A percentile compares a stretch with the other conserved stretches of the same genome.
Evolutionary conservation across 2,329 filamentous ascomycete genomes (phyloP).

Genomic region (Trichoderma guizhouense): DNA sequence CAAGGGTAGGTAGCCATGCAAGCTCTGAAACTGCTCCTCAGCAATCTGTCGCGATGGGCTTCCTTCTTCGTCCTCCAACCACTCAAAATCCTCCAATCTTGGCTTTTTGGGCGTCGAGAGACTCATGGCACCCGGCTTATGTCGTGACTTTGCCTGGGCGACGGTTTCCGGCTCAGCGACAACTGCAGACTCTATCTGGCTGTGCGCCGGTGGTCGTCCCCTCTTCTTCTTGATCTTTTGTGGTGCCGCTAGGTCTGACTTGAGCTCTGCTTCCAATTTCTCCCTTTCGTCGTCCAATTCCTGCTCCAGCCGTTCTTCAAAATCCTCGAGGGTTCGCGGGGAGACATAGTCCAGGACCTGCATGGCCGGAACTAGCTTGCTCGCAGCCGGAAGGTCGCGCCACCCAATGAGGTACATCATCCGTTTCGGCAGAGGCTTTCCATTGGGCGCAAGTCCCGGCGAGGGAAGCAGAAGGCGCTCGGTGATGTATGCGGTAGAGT

Average conservation of each 20-base stretch:
- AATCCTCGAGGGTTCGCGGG: conserved; percentile 53
- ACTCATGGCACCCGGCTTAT: conserved; percentile 34
- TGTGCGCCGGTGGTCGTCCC: conserved; percentile 31
- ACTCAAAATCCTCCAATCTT: conserved; percentile 30
- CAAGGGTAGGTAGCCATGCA: conserved; percentile 9
- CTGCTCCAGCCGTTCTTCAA: conserved; percentile 47
- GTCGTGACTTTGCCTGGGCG: conserved; percentile 23
- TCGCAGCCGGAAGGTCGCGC: conserved; percentile 49
- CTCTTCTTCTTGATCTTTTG: conserved; percentile 27
- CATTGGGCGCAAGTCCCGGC: conserved; percentile 31
- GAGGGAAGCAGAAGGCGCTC: conserved; percentile 49
- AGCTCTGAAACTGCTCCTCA: conserved; percentile 22
- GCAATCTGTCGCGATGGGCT: conserved; percentile 30
- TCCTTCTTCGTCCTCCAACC: conserved; percentile 29
- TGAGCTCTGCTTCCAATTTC: conserved; percentile 27
- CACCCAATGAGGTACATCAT: conserved; percentile 56
- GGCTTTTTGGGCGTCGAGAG: conserved; percentile 37
- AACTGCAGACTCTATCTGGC: conserved; percentile 32
- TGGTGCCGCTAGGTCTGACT: conserved; percentile 4
- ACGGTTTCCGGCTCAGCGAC: conserved; percentile 28
- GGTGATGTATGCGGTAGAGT: conserved; percentile 56
- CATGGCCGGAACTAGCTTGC: conserved; percentile 45
- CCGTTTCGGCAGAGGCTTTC: conserved; percentile 39
- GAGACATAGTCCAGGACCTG: conserved; percentile 58
- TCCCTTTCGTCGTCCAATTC: conserved; percentile 40